Percentiles rank a stretch among this genome's conserved stretches.
Conservation (phyloP, 345 rosid genomes). For the Sonneratia caseolaris region DNA sequence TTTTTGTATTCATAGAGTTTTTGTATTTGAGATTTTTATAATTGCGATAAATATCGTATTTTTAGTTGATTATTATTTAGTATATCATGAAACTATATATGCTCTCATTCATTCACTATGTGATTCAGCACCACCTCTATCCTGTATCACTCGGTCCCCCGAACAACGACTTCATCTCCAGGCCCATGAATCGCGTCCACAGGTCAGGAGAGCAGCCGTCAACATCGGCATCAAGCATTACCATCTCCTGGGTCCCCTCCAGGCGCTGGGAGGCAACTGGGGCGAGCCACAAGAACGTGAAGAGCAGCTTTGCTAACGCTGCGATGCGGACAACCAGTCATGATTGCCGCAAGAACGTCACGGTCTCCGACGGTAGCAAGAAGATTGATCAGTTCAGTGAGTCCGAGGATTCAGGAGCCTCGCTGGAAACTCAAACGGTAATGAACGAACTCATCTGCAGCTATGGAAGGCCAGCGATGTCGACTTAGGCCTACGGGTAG, state of each 20-base stretch:
- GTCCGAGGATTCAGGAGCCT: not conserved
- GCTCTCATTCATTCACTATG: too few species aligned
- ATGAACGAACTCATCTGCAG: not conserved
- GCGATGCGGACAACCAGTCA: not conserved
- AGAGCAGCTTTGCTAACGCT: slow-evolving; percentile 53
- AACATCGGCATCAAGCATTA: not conserved
- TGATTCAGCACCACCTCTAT: too few species aligned
- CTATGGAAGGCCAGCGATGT: not conserved
- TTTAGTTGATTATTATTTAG: too few species aligned
- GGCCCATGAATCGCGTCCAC: not conserved
- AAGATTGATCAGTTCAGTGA: too few species aligned
- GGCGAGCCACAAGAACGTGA: slow-evolving; percentile 78
- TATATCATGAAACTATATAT: too few species aligned
- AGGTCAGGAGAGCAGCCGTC: too few species aligned
- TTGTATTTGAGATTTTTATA: too few species aligned
- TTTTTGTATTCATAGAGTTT: too few species aligned
- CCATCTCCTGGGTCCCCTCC: slow-evolving; percentile 38
- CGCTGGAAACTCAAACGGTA: not conserved
- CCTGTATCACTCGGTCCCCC: slow-evolving; percentile 14
- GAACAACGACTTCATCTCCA: not conserved
- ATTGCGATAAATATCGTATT: too few species aligned
- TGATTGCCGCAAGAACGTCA: not conserved
- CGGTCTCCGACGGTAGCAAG: not conserved
- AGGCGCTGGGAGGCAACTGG: slow-evolving; percentile 87
- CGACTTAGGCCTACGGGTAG: not conserved